Conservation (phyloP, 2,329 filamentous ascomycete genomes). For the Fusarium decemcellulare region DNA sequence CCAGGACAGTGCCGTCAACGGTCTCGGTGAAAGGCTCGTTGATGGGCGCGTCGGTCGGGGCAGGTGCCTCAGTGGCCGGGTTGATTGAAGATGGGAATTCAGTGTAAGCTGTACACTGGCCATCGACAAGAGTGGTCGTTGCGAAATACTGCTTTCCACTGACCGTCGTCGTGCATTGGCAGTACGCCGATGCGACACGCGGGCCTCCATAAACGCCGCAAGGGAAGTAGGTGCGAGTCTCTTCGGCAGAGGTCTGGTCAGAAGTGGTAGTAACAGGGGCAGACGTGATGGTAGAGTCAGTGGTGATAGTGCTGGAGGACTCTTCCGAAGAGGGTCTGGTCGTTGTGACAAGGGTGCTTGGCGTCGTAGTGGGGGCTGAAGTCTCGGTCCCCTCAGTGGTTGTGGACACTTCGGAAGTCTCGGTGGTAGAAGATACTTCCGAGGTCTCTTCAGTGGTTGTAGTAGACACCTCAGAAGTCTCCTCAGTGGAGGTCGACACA, state of each 20-base stretch:
- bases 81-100: slow-evolving; percentile 11
- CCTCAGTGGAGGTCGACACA: neutral
- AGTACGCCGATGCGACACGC: neutral
- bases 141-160: slow-evolving; percentile 13
- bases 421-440: no score
- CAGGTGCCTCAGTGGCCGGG: neutral
- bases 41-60: neutral
- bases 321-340: neutral
- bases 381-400: neutral
- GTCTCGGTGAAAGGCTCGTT: slow-evolving; percentile 14
- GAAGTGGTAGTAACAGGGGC: neutral
- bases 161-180: slow-evolving; percentile 15
- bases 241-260: neutral
- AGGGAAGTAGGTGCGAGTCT: slow-evolving; percentile 12
- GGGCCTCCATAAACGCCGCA: slow-evolving; percentile 3
- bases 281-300: neutral
- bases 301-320: neutral
- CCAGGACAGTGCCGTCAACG: slow-evolving; percentile 16
- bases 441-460: no score
- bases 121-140: slow-evolving; percentile 3
- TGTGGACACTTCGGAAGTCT: neutral
- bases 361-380: neutral
- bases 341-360: slow-evolving; percentile 10
- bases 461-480: neutral
- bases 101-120: neutral